phyloP scores from a whole-genome alignment of 139 green algal species.

The Closterium sp. region DNA sequence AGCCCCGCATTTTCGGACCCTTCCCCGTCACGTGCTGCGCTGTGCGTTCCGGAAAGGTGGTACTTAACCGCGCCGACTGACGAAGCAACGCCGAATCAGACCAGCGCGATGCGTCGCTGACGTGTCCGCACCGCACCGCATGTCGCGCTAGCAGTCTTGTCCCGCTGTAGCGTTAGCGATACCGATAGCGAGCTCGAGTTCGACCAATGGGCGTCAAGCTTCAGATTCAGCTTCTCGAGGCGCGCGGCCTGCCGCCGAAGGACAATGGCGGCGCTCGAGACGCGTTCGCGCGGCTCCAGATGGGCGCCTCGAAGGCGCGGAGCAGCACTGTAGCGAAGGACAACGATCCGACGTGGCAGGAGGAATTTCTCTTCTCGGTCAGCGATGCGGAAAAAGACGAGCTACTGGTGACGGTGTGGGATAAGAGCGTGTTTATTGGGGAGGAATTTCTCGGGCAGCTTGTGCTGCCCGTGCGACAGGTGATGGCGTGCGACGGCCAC shows the following conservation, averaged over 20 bases:
- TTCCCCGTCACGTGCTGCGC: background rate
- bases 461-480: conserved; percentile 9
- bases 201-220: conserved; percentile 29
- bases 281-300: conserved; percentile 28
- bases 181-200: too few species aligned
- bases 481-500: background rate
- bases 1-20: too few species aligned
- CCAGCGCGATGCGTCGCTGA: background rate
- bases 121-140: background rate
- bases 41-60: background rate
- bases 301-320: conserved; percentile 19
- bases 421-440: conserved; percentile 12
- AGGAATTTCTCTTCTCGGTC: conserved; percentile 38
- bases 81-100: background rate
- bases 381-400: background rate
- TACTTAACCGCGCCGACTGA: background rate
- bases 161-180: background rate
- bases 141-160: background rate
- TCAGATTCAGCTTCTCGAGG: conserved; percentile 28
- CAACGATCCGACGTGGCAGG: conserved; percentile 42
- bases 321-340: conserved; percentile 25
- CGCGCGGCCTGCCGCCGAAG: conserved; percentile 29
- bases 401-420: conserved; percentile 25
- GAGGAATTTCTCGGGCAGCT: conserved; percentile 49
- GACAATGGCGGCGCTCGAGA: conserved; percentile 43